phyloP scores from a whole-genome alignment of 2,329 filamentous ascomycete genomes.

The Claviceps sp. region DNA sequence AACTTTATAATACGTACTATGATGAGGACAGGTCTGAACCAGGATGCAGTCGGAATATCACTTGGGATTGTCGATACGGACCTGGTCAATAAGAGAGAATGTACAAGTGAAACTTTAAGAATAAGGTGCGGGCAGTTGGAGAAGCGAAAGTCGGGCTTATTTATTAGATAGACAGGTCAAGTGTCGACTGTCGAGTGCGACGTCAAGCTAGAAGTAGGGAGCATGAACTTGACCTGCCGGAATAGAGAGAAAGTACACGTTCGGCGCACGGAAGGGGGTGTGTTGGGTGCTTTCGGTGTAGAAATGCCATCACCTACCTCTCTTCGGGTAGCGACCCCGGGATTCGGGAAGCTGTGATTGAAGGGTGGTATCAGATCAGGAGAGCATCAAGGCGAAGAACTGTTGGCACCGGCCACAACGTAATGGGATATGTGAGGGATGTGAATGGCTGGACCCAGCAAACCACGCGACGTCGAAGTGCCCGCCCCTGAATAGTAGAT shows the following conservation, averaged over 20 bases:
- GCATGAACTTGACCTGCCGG: not conserved
- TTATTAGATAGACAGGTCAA: not conserved
- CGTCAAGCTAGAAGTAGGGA: not conserved
- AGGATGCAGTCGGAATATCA: no score
- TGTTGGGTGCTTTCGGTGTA: constrained; percentile 1
- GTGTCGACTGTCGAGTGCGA: not conserved
- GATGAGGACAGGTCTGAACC: not conserved
- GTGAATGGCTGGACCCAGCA: constrained; percentile 5
- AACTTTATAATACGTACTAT: not conserved
- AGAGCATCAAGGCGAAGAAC: not conserved
- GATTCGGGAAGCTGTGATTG: constrained; percentile 1
- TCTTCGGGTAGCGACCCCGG: constrained; percentile 1
- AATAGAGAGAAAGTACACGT: not conserved
- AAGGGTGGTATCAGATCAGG: not conserved
- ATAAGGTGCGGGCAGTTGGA: not conserved
- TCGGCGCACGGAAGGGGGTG: not conserved
- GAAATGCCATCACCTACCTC: constrained; percentile 5
- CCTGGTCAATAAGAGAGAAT: not conserved
- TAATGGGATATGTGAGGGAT: constrained; percentile 2
- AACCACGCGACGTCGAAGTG: constrained; percentile 4
- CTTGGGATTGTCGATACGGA: not conserved
- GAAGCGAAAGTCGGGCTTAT: not conserved
- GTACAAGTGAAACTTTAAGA: not conserved
- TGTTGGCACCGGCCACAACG: constrained; percentile 3
- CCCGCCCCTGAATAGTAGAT: not conserved